phyloP scores from a whole-genome alignment of 768 basidiomycete species.

The Phylloporus sp. region DNA sequence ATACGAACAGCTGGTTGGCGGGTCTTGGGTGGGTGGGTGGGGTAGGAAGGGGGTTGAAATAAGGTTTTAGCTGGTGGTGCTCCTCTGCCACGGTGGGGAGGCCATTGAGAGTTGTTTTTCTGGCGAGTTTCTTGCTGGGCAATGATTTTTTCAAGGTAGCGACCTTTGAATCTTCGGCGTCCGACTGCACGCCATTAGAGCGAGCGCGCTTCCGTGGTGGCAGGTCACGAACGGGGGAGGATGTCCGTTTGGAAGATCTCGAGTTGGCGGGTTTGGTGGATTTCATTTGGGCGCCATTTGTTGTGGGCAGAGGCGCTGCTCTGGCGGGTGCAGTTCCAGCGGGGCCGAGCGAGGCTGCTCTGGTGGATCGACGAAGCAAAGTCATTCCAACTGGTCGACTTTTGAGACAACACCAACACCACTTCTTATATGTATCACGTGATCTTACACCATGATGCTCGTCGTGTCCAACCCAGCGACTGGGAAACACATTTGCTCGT shows the following conservation, averaged over 20 bases:
- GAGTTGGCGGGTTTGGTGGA: conserved; percentile 30
- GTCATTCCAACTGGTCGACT: too few species aligned
- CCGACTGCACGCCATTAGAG: conserved; percentile 35
- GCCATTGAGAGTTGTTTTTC: conserved; percentile 30
- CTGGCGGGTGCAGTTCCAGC: conserved; percentile 22
- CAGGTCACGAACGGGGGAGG: conserved; percentile 44
- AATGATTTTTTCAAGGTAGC: conserved; percentile 23
- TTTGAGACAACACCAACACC: background rate
- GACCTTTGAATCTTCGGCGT: conserved; percentile 37
- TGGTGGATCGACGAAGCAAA: conserved; percentile 48
- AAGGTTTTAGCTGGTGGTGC: conserved; percentile 44
- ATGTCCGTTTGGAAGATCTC: conserved; percentile 43
- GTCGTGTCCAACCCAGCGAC: conserved; percentile 65
- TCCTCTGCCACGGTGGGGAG: conserved; percentile 29
- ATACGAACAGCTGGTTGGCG: conserved; percentile 71
- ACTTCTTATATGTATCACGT: conserved; percentile 11
- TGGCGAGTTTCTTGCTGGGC: conserved; percentile 25
- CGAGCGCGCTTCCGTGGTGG: conserved; percentile 44
- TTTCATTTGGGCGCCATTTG: conserved; percentile 26
- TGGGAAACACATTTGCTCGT: conserved; percentile 55
- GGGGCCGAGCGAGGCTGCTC: conserved; percentile 45
- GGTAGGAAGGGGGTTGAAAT: conserved; percentile 62
- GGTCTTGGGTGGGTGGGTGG: conserved; percentile 57
- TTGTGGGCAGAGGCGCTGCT: conserved; percentile 29
- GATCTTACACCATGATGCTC: conserved; percentile 29